Evolutionary conservation across 2,329 filamentous ascomycete genomes (phyloP), one percentile per base, ranked within the genome.

Genomic region (Aspergillus hiratsukae): DNA sequence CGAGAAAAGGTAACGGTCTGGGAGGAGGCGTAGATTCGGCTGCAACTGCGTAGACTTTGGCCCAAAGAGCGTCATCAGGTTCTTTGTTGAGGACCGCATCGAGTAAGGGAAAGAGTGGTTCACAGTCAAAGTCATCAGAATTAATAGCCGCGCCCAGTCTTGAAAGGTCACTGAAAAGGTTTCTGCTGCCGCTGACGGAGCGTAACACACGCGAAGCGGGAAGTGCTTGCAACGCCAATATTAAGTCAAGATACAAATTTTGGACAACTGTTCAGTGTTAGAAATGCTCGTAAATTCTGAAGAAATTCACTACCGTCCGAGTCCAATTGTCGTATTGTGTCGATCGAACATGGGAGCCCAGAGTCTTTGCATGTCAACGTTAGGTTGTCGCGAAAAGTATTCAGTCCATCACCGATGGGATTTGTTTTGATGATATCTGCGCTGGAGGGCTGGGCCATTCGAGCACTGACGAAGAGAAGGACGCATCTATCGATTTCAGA

Each of bases 1-100:
- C 29, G n/a, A 19, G 43, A 45, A 63, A 59, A 19, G 61, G 43
- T 29, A 59, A 50, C 23, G 53, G 51, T 53, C 55, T 55, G 40
- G 63, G 63, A 49, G 65, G 57, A 19, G 63, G 65, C 6, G 64
- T 66, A 21, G 59, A 57, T 58, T 64, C 57, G 41, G 46, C 48
- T 37, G 60, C 35, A 35, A 57, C 49, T 14, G 58, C 25, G 48
- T 65, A 60, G n/a, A 64, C 60, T 21, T 48, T 56, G 35, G 62
- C 53, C 64, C 60, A 69, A 48, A 70, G 63, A 17, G 60, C 31
- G 2, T 54, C 31, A 23, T 60, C 54, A 11, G 58, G 11, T 58
- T 52, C 51, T 52, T 28, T 46, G 40, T 56, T 52, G n/a, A 60
- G 23, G 35, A 59, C 52, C 21, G 55, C 59, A 21, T 41, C 27